A percentile compares a stretch with the other conserved stretches of the same genome.
Evolutionary conservation across 1,284 basidiomycete species (phyloP).

Genomic region (Marasmius fiardii): DNA sequence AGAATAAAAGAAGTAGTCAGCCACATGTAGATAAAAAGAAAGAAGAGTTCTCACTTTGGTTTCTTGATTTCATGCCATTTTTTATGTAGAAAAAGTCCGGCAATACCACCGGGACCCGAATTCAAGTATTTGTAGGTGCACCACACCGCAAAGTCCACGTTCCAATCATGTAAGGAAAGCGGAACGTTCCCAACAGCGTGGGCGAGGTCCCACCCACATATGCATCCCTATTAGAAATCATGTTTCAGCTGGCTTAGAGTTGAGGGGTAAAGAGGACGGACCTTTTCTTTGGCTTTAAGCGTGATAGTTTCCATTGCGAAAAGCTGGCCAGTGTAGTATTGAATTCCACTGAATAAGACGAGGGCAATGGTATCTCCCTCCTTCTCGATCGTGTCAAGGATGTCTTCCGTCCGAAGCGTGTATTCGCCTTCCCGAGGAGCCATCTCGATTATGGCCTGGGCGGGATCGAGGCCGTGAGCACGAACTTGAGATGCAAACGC

Average conservation of each 20-base stretch:
- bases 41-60: conserved; percentile 47
- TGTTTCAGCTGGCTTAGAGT: conserved; percentile 4
- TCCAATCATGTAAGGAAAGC: conserved; percentile 88
- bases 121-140: conserved; percentile 99
- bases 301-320: conserved; percentile 89
- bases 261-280: conserved; percentile 26
- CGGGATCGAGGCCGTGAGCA: conserved; percentile 78
- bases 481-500: conserved; percentile 88
- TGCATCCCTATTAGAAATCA: conserved; percentile 62
- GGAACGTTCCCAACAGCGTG: conserved; percentile 96
- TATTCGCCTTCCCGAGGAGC: conserved; percentile 81
- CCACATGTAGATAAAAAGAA: conserved; percentile 13
- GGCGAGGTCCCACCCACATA: conserved; percentile 95
- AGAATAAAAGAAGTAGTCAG: conserved; percentile 15
- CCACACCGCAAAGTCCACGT: conserved; percentile 96
- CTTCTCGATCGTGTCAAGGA: conserved; percentile 71
- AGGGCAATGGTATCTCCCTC: conserved; percentile 80
- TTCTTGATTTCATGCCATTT: conserved; percentile 63
- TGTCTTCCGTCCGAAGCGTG: conserved; percentile 88
- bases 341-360: conserved; percentile 87
- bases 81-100: conserved; percentile 88
- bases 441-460: conserved; percentile 76
- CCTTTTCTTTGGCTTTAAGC: conserved; percentile 78
- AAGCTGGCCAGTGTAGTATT: conserved; percentile 97
- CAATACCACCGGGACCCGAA: conserved; percentile 93